Conservation (phyloP, 768 basidiomycete genomes). For the Boletus reticulatus region DNA sequence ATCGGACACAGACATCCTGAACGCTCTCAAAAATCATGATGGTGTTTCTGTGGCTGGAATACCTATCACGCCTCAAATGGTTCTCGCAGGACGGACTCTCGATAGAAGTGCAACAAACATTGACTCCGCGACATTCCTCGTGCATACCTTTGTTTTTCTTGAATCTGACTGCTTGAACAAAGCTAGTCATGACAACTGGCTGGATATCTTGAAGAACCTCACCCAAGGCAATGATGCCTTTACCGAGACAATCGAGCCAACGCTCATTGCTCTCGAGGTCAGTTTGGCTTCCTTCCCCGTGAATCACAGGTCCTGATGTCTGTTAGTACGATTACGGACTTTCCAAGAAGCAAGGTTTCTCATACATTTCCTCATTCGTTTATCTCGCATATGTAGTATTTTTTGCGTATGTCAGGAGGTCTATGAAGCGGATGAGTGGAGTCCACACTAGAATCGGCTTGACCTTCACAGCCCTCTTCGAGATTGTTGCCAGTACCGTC, state of each 20-base stretch:
- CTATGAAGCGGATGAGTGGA: slow-evolving; percentile 72
- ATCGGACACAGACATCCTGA: slow-evolving; percentile 54
- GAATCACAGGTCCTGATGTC: slow-evolving; percentile 7
- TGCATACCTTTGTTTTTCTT: slow-evolving; percentile 80
- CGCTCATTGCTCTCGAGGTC: slow-evolving; percentile 46
- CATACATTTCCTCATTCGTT: slow-evolving; percentile 66
- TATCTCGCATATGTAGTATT: slow-evolving; percentile 78
- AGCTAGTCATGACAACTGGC: slow-evolving; percentile 63
- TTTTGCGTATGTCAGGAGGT: slow-evolving; percentile 70
- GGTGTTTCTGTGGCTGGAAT: slow-evolving; percentile 57
- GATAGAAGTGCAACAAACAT: slow-evolving; percentile 51
- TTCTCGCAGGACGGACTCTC: slow-evolving; percentile 63
- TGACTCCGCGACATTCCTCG: slow-evolving; percentile 68
- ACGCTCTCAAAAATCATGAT: slow-evolving; percentile 57
- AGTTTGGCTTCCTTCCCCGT: slow-evolving; percentile 14
- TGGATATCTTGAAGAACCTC: slow-evolving; percentile 48
- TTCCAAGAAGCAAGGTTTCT: slow-evolving; percentile 46
- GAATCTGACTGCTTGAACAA: slow-evolving; percentile 67
- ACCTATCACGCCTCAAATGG: slow-evolving; percentile 69
- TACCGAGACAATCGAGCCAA: slow-evolving; percentile 41
- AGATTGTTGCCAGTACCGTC: slow-evolving; percentile 89
- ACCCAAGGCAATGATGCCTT: slow-evolving; percentile 37
- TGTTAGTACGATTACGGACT: slow-evolving; percentile 52
- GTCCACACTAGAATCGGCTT: slow-evolving; percentile 91
- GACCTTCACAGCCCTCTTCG: slow-evolving; percentile 89